A percentile compares a stretch with the other conserved stretches of the same genome.
These are phyloP conservation scores for Stagonosporopsis tanaceti DNA, from an alignment of 2,329 filamentous ascomycete species.

Conservation along the genomic window DNA sequence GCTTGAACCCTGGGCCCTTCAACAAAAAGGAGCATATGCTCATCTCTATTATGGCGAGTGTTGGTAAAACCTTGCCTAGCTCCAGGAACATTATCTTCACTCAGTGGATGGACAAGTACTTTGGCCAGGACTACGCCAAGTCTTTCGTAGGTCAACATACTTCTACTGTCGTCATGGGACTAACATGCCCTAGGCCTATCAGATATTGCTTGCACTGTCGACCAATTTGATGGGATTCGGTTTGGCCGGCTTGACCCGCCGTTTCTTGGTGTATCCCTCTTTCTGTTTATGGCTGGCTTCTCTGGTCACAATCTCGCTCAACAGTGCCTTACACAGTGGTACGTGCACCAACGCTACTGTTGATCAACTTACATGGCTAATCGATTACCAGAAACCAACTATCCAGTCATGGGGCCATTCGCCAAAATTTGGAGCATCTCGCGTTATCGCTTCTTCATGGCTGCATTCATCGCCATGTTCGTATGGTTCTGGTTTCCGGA, in stretches of 20 bases:
- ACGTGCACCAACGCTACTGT: not conserved
- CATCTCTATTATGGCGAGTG: no score
- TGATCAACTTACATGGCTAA: not conserved
- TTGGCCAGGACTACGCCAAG: no score
- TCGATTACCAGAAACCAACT: not conserved
- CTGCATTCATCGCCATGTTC: slow-evolving; percentile 58
- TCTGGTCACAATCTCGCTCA: slow-evolving; percentile 19
- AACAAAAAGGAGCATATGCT: no score
- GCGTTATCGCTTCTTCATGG: slow-evolving; percentile 52
- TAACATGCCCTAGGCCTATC: no score
- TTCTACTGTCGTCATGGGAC: no score
- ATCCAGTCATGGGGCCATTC: slow-evolving; percentile 8
- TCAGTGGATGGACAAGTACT: no score
- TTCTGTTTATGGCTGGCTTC: slow-evolving; percentile 22
- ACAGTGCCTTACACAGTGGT: slow-evolving; percentile 12
- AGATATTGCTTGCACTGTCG: not conserved
- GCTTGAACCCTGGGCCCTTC: no score
- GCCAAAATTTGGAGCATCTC: slow-evolving; percentile 17
- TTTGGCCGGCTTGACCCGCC: slow-evolving; percentile 10
- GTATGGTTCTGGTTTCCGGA: slow-evolving; percentile 62
- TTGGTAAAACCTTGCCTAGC: no score
- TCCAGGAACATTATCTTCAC: no score
- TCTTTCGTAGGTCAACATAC: no score
- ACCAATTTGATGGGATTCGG: slow-evolving; percentile 20
- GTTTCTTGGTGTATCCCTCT: slow-evolving; percentile 21